Evolutionary conservation across 345 rosid genomes (phyloP).

Genomic region (Isatis tinctoria): DNA sequence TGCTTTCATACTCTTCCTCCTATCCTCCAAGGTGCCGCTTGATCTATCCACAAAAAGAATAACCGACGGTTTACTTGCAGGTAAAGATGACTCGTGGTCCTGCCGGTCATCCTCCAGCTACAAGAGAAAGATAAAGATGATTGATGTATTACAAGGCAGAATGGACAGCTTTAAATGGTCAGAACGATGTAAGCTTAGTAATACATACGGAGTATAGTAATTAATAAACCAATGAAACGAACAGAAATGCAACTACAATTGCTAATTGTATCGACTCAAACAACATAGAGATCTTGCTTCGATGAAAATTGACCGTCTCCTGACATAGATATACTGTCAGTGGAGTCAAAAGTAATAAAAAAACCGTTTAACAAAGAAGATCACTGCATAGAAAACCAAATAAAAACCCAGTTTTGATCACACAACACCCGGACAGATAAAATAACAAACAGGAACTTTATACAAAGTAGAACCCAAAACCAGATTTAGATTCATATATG

Average conservation of each 20-base stretch:
- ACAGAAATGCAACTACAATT: neutral
- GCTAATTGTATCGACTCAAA: neutral
- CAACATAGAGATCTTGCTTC: conserved; percentile 5
- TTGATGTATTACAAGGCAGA: neutral
- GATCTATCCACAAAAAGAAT: conserved; percentile 88
- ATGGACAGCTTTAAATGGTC: neutral
- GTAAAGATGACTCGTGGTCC: conserved; percentile 49
- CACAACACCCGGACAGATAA: neutral
- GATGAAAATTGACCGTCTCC: neutral
- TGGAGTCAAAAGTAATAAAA: neutral
- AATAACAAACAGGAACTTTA: neutral
- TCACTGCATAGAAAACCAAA: neutral
- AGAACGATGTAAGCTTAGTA: neutral
- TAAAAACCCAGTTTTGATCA: neutral
- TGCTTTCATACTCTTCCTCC: conserved; percentile 59
- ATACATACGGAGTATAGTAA: neutral
- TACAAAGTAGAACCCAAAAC: neutral
- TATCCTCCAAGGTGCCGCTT: conserved; percentile 47
- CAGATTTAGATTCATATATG: neutral
- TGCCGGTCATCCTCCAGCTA: conserved; percentile 59
- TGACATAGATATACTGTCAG: neutral
- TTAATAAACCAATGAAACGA: neutral
- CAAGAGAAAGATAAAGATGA: conserved; percentile 24
- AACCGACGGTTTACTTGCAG: conserved; percentile 65
- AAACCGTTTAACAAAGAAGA: neutral